Evolutionary conservation across 2,329 filamentous ascomycete species (phyloP).

Genomic region (Diaporthe citriasiana): DNA sequence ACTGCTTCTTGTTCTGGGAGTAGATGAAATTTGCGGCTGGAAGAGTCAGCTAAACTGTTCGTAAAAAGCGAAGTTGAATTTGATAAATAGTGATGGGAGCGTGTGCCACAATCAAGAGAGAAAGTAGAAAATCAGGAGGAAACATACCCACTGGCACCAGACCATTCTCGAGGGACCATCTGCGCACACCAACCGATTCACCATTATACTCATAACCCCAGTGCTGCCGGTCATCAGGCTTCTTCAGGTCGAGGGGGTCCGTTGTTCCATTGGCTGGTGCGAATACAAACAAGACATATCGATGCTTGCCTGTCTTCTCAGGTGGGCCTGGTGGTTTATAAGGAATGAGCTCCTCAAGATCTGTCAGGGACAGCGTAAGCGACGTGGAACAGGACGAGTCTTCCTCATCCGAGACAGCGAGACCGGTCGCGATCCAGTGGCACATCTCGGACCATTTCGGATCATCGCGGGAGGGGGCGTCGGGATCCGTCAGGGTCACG

Average conservation of each 20-base stretch:
- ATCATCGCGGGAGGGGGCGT: constrained; percentile 58
- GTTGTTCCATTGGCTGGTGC: constrained; percentile 56
- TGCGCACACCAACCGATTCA: constrained; percentile 54
- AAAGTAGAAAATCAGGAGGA: neutral
- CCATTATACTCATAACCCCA: constrained; percentile 57
- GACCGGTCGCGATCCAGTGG: constrained; percentile 59
- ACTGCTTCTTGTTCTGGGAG: constrained; percentile 56
- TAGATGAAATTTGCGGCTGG: constrained; percentile 59
- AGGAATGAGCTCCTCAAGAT: constrained; percentile 53
- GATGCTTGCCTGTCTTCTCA: constrained; percentile 57
- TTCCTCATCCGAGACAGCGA: constrained; percentile 44
- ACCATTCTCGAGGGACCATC: constrained; percentile 58
- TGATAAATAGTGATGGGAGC: neutral
- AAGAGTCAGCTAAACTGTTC: neutral
- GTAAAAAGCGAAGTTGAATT: constrained; percentile 29
- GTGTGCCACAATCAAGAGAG: neutral
- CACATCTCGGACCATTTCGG: constrained; percentile 62
- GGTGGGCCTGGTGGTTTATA: constrained; percentile 60
- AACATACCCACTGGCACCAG: constrained; percentile 58
- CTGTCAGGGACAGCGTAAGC: neutral
- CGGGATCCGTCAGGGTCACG: constrained; percentile 58
- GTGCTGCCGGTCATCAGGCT: constrained; percentile 55
- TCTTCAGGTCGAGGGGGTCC: constrained; percentile 51
- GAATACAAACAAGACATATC: constrained; percentile 60
- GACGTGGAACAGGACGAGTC: constrained; percentile 43